Evolutionary conservation across 2,329 filamentous ascomycete species (phyloP).

Genomic region (Cercospora janseana): DNA sequence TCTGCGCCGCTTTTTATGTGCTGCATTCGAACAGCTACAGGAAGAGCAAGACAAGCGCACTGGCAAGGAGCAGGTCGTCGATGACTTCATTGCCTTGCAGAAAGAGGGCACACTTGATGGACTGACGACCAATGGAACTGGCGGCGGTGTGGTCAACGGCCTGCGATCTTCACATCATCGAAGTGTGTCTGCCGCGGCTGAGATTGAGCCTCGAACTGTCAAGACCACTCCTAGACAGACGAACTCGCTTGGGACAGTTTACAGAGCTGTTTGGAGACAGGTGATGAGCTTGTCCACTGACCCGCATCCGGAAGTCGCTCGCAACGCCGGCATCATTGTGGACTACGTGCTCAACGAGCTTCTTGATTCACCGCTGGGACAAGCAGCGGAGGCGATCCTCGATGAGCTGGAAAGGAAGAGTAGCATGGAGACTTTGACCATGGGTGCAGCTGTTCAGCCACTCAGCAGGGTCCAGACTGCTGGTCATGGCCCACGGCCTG

Average conservation of each 20-base stretch:
- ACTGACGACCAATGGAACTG: conserved; percentile 7
- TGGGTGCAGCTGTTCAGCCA: conserved; percentile 21
- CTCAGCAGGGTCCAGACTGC: conserved; percentile 39
- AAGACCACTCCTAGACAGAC: conserved; percentile 46
- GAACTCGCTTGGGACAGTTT: conserved; percentile 78
- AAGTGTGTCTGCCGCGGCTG: conserved; percentile 23
- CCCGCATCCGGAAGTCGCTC: conserved; percentile 88
- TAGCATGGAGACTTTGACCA: conserved; percentile 32
- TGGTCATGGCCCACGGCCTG: conserved; percentile 49
- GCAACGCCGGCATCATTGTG: conserved; percentile 78
- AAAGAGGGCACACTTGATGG: conserved; percentile 13
- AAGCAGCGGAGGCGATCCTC: conserved; percentile 68
- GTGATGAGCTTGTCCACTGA: conserved; percentile 87
- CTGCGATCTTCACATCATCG: conserved; percentile 21
- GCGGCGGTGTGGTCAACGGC: conserved; percentile 15
- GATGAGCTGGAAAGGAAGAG: conserved; percentile 55
- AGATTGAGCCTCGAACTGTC: conserved; percentile 3
- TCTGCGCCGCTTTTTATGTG: conserved; percentile 86
- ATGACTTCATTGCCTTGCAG: conserved; percentile 24
- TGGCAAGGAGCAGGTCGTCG: conserved; percentile 26
- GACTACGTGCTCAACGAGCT: conserved; percentile 80
- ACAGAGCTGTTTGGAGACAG: conserved; percentile 92
- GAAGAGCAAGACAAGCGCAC: conserved; percentile 59
- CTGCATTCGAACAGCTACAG: conserved; percentile 83
- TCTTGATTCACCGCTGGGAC: conserved; percentile 71